These are phyloP conservation scores for Annulohypoxylon bovei DNA, from an alignment of 495 filamentous ascomycete genomes.

Conservation along the genomic window DNA sequence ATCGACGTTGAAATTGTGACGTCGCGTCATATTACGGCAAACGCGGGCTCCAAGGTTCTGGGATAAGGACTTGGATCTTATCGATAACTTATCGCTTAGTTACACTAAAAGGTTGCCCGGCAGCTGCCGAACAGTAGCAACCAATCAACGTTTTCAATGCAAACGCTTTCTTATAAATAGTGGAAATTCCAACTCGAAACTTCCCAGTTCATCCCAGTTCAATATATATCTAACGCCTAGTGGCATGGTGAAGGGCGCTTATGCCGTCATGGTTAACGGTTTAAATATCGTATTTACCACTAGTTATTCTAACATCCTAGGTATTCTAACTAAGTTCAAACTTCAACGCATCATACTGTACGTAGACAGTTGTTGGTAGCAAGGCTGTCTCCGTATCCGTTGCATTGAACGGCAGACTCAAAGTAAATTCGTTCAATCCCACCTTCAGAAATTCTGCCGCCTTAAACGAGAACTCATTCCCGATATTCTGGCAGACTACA, in stretches of 20 bases:
- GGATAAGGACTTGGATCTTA: conserved; percentile 11
- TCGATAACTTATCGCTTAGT: conserved; percentile 28
- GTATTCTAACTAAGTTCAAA: conserved; percentile 53
- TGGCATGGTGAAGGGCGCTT: background rate
- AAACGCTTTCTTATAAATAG: conserved; percentile 9
- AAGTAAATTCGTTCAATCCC: conserved; percentile 53
- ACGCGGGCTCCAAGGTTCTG: conserved; percentile 23
- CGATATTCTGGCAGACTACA: conserved; percentile 61
- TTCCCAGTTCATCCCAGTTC: too few relatives aligned
- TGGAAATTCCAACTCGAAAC: background rate
- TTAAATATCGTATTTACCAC: too few relatives aligned
- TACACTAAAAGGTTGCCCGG: conserved; percentile 1
- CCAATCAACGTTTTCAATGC: conserved; percentile 21
- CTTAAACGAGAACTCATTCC: conserved; percentile 55
- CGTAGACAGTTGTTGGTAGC: conserved; percentile 56
- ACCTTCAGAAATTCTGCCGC: conserved; percentile 48
- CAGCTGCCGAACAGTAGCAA: conserved; percentile 1
- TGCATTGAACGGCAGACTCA: conserved; percentile 57
- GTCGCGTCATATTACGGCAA: conserved; percentile 32
- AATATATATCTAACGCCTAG: background rate
- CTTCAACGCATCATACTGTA: conserved; percentile 63
- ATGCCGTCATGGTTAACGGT: too few relatives aligned
- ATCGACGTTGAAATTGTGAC: conserved; percentile 33
- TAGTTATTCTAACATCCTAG: too few relatives aligned
- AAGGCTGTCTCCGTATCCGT: conserved; percentile 59